Base-by-base conservation (phyloP, 148 eudicot genomes). In the Amaranthus hypochondriacus region DNA sequence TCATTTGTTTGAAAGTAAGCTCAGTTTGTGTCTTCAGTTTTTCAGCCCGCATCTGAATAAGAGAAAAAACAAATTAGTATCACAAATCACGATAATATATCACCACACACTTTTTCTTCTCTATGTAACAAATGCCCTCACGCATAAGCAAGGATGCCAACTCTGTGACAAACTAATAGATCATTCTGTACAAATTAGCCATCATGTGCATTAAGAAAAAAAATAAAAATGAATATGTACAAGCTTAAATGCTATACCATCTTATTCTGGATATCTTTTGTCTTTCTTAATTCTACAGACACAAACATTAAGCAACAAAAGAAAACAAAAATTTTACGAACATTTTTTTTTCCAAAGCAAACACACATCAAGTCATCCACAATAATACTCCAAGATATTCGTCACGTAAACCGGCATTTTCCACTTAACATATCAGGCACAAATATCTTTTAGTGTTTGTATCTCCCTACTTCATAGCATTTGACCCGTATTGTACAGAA, bases 1-100 rank as follows among this genome's bases (percentile, higher is more conserved):
- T 97, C 96, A 92, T 90, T 84, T 87, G 91, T 86, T 96, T 92
- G 82, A 90, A 90, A 0, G 92, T 92, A 59, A 91, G 81, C 84
- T 92, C 96, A 13, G 90, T 84, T 74, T 96, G 97, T 61, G 89
- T 78, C 92, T 91, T 88, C 48, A 96, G 84, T 68, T 90, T 96
- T 44, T 77, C 86, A 50, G 90, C 92, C 46, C 99, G 87, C 79
- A 82, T 81, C 96, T 96, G 94, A 48, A 61, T 66, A 46, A 28
- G 72, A 21, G n/a, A 75, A 48, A 21, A 12, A 54, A 66, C 7
- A 47, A 9, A 2, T 75, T 75, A 57, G 65, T n/a, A 51, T 28
- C 15, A 65, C 39, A 28, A 28, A 28, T 57, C 11, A 12, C n/a
- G 6, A 11, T 10, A 14, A 42, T 4, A 10, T 21, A 66, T 54